Conservation (phyloP, 768 basidiomycete species). For the Tremella fuciformis region DNA sequence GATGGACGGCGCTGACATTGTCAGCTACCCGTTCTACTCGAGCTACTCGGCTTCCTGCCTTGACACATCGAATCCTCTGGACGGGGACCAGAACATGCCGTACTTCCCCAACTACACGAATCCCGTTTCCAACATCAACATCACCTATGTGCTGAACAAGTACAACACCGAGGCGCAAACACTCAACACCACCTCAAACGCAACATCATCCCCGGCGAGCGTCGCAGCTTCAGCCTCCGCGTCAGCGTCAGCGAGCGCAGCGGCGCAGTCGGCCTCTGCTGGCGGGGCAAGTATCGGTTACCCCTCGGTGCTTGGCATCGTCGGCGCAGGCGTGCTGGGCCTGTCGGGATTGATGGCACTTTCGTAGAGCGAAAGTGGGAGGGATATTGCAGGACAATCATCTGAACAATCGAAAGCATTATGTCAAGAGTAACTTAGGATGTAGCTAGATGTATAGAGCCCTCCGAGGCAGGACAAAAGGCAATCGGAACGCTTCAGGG, state of each 20-base stretch:
- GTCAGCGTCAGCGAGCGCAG: neutral
- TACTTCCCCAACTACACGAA: conserved; percentile 29
- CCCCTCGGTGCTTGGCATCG: no score
- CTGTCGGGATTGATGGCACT: no score
- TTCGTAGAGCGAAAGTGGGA: no score
- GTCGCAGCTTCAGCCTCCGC: neutral
- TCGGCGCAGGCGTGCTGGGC: no score
- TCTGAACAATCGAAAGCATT: no score
- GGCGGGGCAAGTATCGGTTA: no score
- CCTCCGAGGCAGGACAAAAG: no score
- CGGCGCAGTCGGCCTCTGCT: neutral
- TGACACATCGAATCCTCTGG: conserved; percentile 23
- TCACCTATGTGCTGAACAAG: neutral
- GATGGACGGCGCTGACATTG: neutral
- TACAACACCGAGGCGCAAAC: neutral
- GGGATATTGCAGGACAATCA: no score
- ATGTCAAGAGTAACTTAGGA: no score
- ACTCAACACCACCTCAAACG: neutral
- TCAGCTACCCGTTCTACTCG: conserved; percentile 27
- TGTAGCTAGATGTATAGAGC: no score
- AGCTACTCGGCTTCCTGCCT: conserved; percentile 23
- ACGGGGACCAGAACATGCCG: conserved; percentile 33
- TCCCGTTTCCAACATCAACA: conserved; percentile 18
- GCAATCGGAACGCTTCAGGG: no score
- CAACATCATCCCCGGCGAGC: neutral